Evolutionary conservation across 1,284 basidiomycete genomes (phyloP).

Genomic region (Psilocybe mexicana): DNA sequence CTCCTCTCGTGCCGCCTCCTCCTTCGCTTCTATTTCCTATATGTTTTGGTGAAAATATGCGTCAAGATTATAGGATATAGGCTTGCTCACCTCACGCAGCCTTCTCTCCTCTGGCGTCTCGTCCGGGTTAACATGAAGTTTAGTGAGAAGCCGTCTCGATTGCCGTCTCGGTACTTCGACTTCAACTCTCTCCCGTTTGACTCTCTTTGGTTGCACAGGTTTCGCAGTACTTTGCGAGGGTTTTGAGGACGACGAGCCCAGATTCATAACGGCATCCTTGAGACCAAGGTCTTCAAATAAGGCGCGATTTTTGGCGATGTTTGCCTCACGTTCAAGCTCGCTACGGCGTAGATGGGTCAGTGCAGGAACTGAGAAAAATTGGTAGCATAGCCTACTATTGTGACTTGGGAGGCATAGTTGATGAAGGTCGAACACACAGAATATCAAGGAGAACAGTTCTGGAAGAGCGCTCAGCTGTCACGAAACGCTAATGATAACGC

Average conservation of each 20-base stretch:
- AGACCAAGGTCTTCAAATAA: slow-evolving; percentile 70
- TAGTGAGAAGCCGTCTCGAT: slow-evolving; percentile 59
- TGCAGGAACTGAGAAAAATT: slow-evolving; percentile 14
- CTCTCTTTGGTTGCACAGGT: slow-evolving; percentile 61
- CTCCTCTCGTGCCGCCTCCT: slow-evolving; percentile 41
- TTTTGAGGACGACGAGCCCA: slow-evolving; percentile 46
- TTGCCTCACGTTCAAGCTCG: slow-evolving; percentile 73
- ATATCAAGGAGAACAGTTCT: not conserved
- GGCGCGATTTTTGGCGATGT: slow-evolving; percentile 76
- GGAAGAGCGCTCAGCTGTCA: not conserved
- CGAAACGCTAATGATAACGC: slow-evolving; percentile 1
- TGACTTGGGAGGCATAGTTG: slow-evolving; percentile 31
- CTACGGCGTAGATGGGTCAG: slow-evolving; percentile 41
- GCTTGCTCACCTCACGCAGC: slow-evolving; percentile 57
- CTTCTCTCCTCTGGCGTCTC: slow-evolving; percentile 64
- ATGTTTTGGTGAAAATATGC: slow-evolving; percentile 17
- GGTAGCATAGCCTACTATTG: slow-evolving; percentile 44
- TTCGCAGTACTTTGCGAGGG: slow-evolving; percentile 49
- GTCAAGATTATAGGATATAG: not conserved
- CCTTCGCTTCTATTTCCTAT: slow-evolving; percentile 22
- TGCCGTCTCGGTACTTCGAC: slow-evolving; percentile 56
- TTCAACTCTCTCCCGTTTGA: slow-evolving; percentile 47
- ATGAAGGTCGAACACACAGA: not conserved
- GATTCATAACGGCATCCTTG: slow-evolving; percentile 52
- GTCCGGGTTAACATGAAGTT: slow-evolving; percentile 47